Base-by-base conservation (phyloP, 2,329 filamentous ascomycete species). In the Fusarium bulbicola region DNA sequence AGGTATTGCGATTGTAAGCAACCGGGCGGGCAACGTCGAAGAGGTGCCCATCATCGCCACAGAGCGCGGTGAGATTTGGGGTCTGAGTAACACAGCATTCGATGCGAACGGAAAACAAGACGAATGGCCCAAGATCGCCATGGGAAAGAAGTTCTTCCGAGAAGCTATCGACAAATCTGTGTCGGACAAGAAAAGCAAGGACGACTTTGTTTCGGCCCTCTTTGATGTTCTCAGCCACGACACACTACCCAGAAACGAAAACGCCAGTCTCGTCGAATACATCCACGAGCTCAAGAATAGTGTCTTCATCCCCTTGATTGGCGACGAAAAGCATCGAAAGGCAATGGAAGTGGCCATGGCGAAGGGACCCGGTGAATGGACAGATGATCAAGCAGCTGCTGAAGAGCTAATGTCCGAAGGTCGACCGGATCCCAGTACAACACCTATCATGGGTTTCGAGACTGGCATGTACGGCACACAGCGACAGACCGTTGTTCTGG, bases 381-480 rank as follows among this genome's bases (percentile, higher is more conserved):
- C 82, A 15, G 81, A 84, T 28, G 82, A 84, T 39, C 77, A 80
- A 57, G 81, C 76, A 61, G 79, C 80, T 9, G 81, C 82, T 9
- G 82, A 83, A 49, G 79, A 81, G 59, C 77, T 80, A 74, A 59
- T 82, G 39, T 75, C 78, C 8, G 79, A 83, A 46, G 79, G 83
- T 53, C 80, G 81, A 32, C 84, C 85, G 5, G 84, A 84, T 21
- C 76, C 81, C 13, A 76, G 77, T 37, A 79, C 71, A 62, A 79
- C 64, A 30, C 64, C 70, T 0, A 68, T 73, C 21, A 84, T 80
- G 47, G 84, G 84, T 4, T 90, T 89, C 72, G 86, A 88, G 77
- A 88, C 85, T 10, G 90, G 90, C 4, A 82, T 90, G 71, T 92
- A 92, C 74, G 90, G 90, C 8, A 92, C 90, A 10, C 90, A 92